A percentile compares a stretch with the other conserved stretches of the same genome.
These are phyloP conservation scores for Castanea sativa DNA, from an alignment of 306 rosid species.

Conservation along the genomic window DNA sequence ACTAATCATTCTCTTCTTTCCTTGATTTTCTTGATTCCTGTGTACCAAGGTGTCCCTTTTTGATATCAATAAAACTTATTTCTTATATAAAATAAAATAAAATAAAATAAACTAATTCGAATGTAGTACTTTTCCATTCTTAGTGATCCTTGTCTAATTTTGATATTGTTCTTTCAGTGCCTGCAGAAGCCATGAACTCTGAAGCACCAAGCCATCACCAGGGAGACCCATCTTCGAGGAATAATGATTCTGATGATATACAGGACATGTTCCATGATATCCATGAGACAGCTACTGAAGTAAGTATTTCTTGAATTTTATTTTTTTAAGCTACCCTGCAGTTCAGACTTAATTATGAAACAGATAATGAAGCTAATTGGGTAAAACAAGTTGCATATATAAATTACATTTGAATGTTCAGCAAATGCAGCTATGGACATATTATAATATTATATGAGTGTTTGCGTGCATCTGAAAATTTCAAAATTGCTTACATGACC, in stretches of 20 bases:
- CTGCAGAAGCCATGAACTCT: slow-evolving; percentile 37
- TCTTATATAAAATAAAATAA: too few relatives aligned
- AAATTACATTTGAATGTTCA: too few relatives aligned
- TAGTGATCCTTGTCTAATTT: background rate
- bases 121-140: background rate
- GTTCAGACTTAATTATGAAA: background rate
- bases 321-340: background rate
- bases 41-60: too few relatives aligned
- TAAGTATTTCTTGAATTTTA: slow-evolving; percentile 38
- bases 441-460: too few relatives aligned
- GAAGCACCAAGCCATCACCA: slow-evolving; percentile 39
- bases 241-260: slow-evolving; percentile 42
- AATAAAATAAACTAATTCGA: too few relatives aligned
- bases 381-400: background rate
- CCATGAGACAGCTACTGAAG: slow-evolving; percentile 54
- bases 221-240: slow-evolving; percentile 38
- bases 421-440: too few relatives aligned
- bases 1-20: too few relatives aligned
- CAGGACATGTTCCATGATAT: slow-evolving; percentile 58
- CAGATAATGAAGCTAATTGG: background rate
- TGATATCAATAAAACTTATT: background rate
- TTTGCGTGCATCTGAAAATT: too few relatives aligned
- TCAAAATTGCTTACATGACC: background rate
- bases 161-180: slow-evolving; percentile 13
- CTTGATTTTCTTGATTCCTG: too few relatives aligned